Evolutionary conservation across 2,329 filamentous ascomycete genomes (phyloP).

Genomic region (Fusarium oxysporum): DNA sequence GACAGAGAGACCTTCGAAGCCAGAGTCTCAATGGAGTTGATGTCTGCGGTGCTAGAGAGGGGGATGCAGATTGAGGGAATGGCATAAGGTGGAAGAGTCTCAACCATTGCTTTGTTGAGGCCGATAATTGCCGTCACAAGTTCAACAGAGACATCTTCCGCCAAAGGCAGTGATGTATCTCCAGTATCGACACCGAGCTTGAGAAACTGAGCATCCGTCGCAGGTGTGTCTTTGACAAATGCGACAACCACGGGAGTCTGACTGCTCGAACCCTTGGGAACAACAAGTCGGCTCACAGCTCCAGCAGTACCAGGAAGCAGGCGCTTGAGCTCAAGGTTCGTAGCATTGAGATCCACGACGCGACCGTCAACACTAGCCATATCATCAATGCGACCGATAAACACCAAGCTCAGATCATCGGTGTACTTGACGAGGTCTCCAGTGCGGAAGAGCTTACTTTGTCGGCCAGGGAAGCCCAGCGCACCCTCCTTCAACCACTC

Average conservation of each 20-base stretch:
- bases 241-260: slow-evolving; percentile 41
- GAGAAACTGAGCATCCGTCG: slow-evolving; percentile 1
- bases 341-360: slow-evolving; percentile 41
- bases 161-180: slow-evolving; percentile 19
- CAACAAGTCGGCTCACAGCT: slow-evolving; percentile 34
- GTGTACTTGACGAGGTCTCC: slow-evolving; percentile 44
- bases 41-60: neutral
- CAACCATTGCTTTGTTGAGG: slow-evolving; percentile 43
- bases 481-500: slow-evolving; percentile 40
- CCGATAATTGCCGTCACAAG: slow-evolving; percentile 38
- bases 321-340: slow-evolving; percentile 38
- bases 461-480: slow-evolving; percentile 30
- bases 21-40: neutral
- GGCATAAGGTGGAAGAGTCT: slow-evolving; percentile 43
- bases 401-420: slow-evolving; percentile 41
- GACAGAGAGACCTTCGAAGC: slow-evolving; percentile 21
- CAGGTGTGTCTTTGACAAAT: slow-evolving; percentile 19
- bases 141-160: slow-evolving; percentile 24
- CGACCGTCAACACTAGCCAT: slow-evolving; percentile 41
- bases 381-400: slow-evolving; percentile 38
- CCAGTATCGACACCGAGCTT: slow-evolving; percentile 14
- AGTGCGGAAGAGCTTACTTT: slow-evolving; percentile 40
- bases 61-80: slow-evolving; percentile 43
- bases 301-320: slow-evolving; percentile 29
- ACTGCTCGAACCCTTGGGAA: slow-evolving; percentile 29